These are phyloP conservation scores for Westerdykella sp. DNA, from an alignment of 2,329 filamentous ascomycete genomes.

Conservation along the genomic window DNA sequence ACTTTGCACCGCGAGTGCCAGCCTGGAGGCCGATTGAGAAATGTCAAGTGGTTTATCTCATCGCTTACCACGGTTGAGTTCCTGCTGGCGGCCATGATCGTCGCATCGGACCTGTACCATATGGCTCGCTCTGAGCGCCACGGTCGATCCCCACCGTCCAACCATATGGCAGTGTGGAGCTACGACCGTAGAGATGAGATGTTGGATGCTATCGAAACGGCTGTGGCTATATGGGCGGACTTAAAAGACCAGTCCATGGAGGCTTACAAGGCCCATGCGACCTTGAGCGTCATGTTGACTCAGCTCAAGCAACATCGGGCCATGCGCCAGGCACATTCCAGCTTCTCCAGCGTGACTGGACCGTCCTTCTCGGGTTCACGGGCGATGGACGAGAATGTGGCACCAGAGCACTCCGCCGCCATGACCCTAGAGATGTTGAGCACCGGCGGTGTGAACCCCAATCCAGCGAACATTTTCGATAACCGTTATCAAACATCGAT, in stretches of 20 bases:
- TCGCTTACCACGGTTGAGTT: slow-evolving; percentile 81
- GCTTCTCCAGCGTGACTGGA: slow-evolving; percentile 23
- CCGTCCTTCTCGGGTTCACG: slow-evolving; percentile 23
- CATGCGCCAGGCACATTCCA: slow-evolving; percentile 21
- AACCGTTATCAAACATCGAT: slow-evolving; percentile 33
- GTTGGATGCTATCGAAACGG: slow-evolving; percentile 65
- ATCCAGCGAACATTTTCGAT: slow-evolving; percentile 39
- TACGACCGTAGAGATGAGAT: slow-evolving; percentile 60
- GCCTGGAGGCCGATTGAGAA: slow-evolving; percentile 62
- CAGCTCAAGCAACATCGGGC: slow-evolving; percentile 58
- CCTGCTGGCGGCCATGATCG: slow-evolving; percentile 75
- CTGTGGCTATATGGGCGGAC: slow-evolving; percentile 72
- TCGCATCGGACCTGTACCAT: slow-evolving; percentile 76
- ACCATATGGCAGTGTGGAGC: slow-evolving; percentile 42
- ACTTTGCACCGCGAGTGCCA: slow-evolving; percentile 70
- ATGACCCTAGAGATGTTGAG: slow-evolving; percentile 67
- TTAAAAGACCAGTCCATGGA: slow-evolving; percentile 76
- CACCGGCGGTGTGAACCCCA: slow-evolving; percentile 54
- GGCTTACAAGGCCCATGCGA: slow-evolving; percentile 75
- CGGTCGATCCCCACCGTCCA: slow-evolving; percentile 30
- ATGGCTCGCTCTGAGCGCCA: slow-evolving; percentile 45
- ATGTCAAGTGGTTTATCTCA: slow-evolving; percentile 71
- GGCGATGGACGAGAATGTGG: slow-evolving; percentile 48
- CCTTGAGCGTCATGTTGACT: slow-evolving; percentile 77
- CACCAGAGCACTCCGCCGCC: slow-evolving; percentile 57